Evolutionary conservation across 1,139 yeast species (phyloP).

Genomic region (Saccharomycopsis crataegensis): DNA sequence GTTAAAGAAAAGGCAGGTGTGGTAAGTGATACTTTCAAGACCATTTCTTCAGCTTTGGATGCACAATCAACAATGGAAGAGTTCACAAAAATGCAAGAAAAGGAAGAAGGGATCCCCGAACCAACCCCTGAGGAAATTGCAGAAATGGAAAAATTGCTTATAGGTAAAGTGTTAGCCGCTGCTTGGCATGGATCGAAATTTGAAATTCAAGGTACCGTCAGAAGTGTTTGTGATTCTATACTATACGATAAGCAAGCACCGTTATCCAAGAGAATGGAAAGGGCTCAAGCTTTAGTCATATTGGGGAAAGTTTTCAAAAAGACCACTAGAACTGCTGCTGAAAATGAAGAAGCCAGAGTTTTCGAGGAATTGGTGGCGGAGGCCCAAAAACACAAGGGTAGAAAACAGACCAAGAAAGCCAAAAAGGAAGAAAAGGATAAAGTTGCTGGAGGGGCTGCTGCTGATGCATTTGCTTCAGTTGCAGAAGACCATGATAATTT

Average conservation of each 20-base stretch:
- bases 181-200: constrained; percentile 94
- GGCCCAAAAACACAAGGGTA: constrained; percentile 74
- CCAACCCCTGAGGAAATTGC: constrained; percentile 80
- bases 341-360: constrained; percentile 84
- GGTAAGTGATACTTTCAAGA: constrained; percentile 78
- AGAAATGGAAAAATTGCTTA: constrained; percentile 74
- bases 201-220: constrained; percentile 81
- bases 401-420: constrained; percentile 30
- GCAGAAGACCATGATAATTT: too few species aligned
- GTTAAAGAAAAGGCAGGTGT: constrained; percentile 84
- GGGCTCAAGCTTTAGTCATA: constrained; percentile 72
- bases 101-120: constrained; percentile 38
- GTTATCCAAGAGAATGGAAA: constrained; percentile 49
- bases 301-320: constrained; percentile 68
- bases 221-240: constrained; percentile 79
- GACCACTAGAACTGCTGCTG: constrained; percentile 69
- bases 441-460: constrained; percentile 1
- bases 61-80: constrained; percentile 89
- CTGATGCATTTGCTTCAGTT: background rate
- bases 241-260: constrained; percentile 52
- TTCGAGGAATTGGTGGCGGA: constrained; percentile 91
- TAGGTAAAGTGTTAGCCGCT: constrained; percentile 90
- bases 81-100: constrained; percentile 58
- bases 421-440: constrained; percentile 10
- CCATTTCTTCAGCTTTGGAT: constrained; percentile 80